Percentiles rank a stretch among this genome's conserved stretches.
Evolutionary conservation across 2,329 filamentous ascomycete species (phyloP).

Genomic region (Fusarium goolgardi): DNA sequence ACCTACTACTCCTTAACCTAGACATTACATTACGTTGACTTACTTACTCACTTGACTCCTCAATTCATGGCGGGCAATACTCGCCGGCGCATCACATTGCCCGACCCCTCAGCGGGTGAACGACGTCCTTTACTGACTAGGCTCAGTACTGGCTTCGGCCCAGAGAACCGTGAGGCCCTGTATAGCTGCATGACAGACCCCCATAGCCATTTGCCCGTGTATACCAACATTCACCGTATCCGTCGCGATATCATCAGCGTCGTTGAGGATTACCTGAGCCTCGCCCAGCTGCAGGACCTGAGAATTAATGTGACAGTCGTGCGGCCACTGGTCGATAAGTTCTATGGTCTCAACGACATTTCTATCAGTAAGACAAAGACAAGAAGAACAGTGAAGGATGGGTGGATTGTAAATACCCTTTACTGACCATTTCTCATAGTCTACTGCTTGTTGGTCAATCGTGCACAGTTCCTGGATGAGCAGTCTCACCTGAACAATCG

Average conservation of each 20-base stretch:
- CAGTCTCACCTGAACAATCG: slow-evolving; percentile 80
- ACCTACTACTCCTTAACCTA: slow-evolving; percentile 1
- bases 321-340: slow-evolving; percentile 83
- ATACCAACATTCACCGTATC: slow-evolving; percentile 81
- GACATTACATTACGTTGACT: background rate
- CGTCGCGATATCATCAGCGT: slow-evolving; percentile 72
- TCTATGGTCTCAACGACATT: slow-evolving; percentile 82
- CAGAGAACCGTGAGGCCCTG: slow-evolving; percentile 51
- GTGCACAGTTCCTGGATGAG: slow-evolving; percentile 81
- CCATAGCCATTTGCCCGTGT: slow-evolving; percentile 75
- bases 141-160: slow-evolving; percentile 46
- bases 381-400: background rate
- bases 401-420: background rate
- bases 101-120: slow-evolving; percentile 48
- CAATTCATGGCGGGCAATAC: slow-evolving; percentile 41
- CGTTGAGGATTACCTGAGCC: slow-evolving; percentile 71
- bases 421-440: slow-evolving; percentile 59
- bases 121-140: slow-evolving; percentile 52
- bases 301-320: slow-evolving; percentile 85
- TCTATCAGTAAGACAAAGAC: slow-evolving; percentile 69
- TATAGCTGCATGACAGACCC: slow-evolving; percentile 68
- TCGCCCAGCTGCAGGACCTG: slow-evolving; percentile 82
- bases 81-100: slow-evolving; percentile 50
- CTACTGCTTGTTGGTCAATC: slow-evolving; percentile 85
- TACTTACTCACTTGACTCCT: background rate